phyloP scores from a whole-genome alignment of 805 yeast species.

The Schwanniomyces polymorphus region DNA sequence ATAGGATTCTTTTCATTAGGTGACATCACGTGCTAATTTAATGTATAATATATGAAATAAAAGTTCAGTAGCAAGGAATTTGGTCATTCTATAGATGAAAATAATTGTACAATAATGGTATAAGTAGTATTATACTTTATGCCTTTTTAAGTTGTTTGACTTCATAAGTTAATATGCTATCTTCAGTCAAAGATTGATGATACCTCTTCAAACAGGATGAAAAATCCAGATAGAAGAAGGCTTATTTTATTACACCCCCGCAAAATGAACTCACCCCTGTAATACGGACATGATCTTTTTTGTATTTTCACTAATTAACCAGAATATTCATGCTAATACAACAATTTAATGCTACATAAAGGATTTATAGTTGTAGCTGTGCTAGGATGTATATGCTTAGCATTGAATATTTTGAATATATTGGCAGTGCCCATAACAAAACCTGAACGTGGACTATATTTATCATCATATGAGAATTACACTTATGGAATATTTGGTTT shows the following conservation, averaged over 20 bases:
- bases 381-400: slow-evolving; percentile 23
- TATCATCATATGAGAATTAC: slow-evolving; percentile 30
- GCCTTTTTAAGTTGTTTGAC: not conserved
- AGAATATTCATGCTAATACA: not conserved
- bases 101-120: no score
- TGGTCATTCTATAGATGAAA: no score
- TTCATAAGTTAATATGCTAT: not conserved
- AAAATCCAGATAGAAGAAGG: not conserved
- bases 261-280: not conserved
- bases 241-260: not conserved
- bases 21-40: not conserved
- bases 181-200: no score
- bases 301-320: not conserved
- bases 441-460: slow-evolving; percentile 20
- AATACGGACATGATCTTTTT: not conserved
- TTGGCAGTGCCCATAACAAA: slow-evolving; percentile 41
- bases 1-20: not conserved
- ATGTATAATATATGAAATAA: no score
- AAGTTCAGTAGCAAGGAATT: not conserved
- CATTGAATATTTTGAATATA: slow-evolving; percentile 39
- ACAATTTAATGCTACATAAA: slow-evolving; percentile 12
- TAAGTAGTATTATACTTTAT: not conserved
- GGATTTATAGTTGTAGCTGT: slow-evolving; percentile 27
- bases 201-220: not conserved
- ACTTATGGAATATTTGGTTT: slow-evolving; percentile 48